These are phyloP conservation scores for Avena atlantica DNA, from an alignment of 176 grass and related monocot genomes.

Conservation along the genomic window DNA sequence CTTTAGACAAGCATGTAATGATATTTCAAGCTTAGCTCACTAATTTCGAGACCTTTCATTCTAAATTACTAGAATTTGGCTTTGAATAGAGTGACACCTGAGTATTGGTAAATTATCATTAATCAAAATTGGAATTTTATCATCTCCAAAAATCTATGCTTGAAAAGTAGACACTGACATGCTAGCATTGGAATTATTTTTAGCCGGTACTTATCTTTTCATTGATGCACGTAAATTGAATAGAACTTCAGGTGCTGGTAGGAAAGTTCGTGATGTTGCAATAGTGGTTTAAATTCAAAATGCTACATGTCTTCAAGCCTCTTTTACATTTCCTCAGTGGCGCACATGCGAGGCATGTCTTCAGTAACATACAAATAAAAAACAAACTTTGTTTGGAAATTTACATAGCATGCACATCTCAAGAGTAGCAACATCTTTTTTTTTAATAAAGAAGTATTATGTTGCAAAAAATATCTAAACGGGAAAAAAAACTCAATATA, in stretches of 20 bases:
- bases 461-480: not conserved
- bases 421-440: not conserved
- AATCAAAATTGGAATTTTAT: not conserved
- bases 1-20: constrained; percentile 4
- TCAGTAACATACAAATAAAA: not conserved
- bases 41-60: constrained; percentile 9
- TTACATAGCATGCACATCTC: not conserved
- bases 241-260: not conserved
- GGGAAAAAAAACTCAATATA: not conserved
- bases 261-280: constrained; percentile 9
- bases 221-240: not conserved
- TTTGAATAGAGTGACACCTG: not conserved
- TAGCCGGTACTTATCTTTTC: not conserved
- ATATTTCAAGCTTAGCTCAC: constrained; percentile 10
- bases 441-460: not conserved
- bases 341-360: not conserved
- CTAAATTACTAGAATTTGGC: not conserved
- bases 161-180: constrained; percentile 10
- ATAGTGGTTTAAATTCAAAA: constrained; percentile 8
- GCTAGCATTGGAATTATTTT: constrained; percentile 10
- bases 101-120: not conserved
- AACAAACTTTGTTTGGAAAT: not conserved
- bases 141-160: constrained; percentile 22
- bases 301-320: constrained; percentile 12
- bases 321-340: constrained; percentile 15